These are phyloP conservation scores for Nicotiana tabacum DNA, from an alignment of 257 asterid species.

Conservation along the genomic window DNA sequence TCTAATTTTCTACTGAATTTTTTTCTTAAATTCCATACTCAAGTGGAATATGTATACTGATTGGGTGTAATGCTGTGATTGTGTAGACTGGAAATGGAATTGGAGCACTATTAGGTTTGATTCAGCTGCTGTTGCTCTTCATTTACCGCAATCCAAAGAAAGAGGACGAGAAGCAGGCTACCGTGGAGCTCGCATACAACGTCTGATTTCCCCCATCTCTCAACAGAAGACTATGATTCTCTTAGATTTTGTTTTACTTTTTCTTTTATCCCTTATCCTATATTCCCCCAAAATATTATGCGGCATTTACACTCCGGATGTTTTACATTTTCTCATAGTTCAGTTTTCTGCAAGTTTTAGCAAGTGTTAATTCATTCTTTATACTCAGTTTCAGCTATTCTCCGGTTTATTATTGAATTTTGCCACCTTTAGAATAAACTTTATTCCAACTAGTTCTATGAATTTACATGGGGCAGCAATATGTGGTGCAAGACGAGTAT, in stretches of 20 bases:
- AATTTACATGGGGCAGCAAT: too few relatives aligned
- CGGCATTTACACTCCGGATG: background rate
- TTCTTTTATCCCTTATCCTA: background rate
- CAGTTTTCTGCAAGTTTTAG: background rate
- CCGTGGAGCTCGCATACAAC: background rate
- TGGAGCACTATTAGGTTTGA: conserved; percentile 33
- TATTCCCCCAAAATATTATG: background rate
- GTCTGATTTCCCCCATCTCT: background rate
- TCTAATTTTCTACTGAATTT: background rate
- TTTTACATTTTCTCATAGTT: too few relatives aligned
- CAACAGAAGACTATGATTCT: background rate
- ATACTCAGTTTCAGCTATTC: background rate
- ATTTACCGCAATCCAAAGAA: conserved; percentile 4
- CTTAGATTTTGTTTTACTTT: background rate
- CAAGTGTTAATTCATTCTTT: background rate
- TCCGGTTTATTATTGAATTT: too few relatives aligned
- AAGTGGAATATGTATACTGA: background rate
- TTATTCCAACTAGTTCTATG: background rate
- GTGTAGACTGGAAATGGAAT: conserved; percentile 52
- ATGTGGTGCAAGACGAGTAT: too few relatives aligned
- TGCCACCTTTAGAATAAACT: too few relatives aligned
- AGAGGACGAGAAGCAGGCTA: background rate
- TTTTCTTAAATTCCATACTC: background rate
- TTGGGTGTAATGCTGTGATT: background rate
- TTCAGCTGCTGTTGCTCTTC: conserved; percentile 33